phyloP scores from a whole-genome alignment of 2,329 filamentous ascomycete species.

The Bisporella sp. region DNA sequence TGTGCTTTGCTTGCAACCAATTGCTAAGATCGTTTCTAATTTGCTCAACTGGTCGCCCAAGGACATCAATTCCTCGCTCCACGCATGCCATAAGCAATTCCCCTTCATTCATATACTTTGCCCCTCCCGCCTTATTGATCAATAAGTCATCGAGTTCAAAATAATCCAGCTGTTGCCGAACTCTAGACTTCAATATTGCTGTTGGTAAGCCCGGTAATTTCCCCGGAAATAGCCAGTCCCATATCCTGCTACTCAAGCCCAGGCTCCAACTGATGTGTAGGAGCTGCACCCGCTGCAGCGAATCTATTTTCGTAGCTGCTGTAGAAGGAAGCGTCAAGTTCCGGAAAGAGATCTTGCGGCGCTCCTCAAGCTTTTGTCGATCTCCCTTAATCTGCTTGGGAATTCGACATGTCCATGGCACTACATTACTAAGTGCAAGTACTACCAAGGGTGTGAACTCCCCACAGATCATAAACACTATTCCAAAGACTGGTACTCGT shows the following conservation, averaged over 20 bases:
- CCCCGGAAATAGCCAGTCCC: constrained; percentile 35
- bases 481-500: constrained; percentile 70
- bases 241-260: constrained; percentile 33
- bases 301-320: constrained; percentile 14
- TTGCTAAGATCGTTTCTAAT: constrained; percentile 30
- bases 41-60: constrained; percentile 32
- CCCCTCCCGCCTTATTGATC: constrained; percentile 57
- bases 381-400: constrained; percentile 63
- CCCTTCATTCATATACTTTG: constrained; percentile 46
- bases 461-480: constrained; percentile 71
- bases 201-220: constrained; percentile 32
- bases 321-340: constrained; percentile 22
- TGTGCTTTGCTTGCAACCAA: constrained; percentile 34
- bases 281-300: constrained; percentile 31
- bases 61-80: constrained; percentile 57
- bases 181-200: constrained; percentile 44
- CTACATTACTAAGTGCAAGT: constrained; percentile 58
- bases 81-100: constrained; percentile 66
- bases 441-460: constrained; percentile 83
- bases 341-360: constrained; percentile 43
- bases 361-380: constrained; percentile 45
- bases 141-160: constrained; percentile 65
- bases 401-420: constrained; percentile 78
- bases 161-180: constrained; percentile 51
- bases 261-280: constrained; percentile 34